Base-by-base conservation (phyloP, 768 basidiomycete species). In the Chalciporus piperatus region DNA sequence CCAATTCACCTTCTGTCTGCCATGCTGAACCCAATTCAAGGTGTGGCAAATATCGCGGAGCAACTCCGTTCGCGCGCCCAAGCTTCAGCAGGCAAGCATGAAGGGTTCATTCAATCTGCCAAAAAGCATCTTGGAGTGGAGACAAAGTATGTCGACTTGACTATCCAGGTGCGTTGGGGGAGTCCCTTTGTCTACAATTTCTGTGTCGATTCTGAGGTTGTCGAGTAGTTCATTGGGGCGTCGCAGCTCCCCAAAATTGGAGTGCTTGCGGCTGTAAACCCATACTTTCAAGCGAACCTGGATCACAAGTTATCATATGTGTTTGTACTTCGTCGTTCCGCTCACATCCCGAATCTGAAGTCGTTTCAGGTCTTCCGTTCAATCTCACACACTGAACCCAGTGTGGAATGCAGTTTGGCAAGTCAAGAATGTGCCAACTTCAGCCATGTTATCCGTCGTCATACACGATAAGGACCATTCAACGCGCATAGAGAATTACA, bases 341-440 rank as follows among this genome's bases (percentile, higher is more conserved):
- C 35, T 12, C 33, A 41, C 11, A 2, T 3, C 3, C 19, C 37
- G n/a, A 42, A 46, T 30, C 50, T 56, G 7, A 27, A 27, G 27
- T 27, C 17, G 45, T 14, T 38, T 11, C 54, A 90, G 89, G 38
- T 90, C 89, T 0, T 79, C 82, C 0, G 83, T 90, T 10, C 75
- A 85, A 57, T 48, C 67, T 12, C 72, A 80, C 41, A 83, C 81
- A 7, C 65, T 82, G 17, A 58, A 70, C 0, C 89, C 89, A 0
- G 82, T 87, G 17, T 90, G 88, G 88, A 85, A 91, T 59, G 88
- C 89, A 61, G 55, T 73, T 9, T 90, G 89, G 89, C 70, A 72
- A 30, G 69, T 90, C 55, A 85, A 82, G 69, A 89, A 87, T 60
- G 87, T 90, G 13, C 88, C 89, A 0, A 65, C 63, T 5, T 76